A percentile compares a stretch with the other conserved stretches of the same genome.
Evolutionary conservation across 768 basidiomycete species (phyloP).

Genomic region (Ramaria sp.): DNA sequence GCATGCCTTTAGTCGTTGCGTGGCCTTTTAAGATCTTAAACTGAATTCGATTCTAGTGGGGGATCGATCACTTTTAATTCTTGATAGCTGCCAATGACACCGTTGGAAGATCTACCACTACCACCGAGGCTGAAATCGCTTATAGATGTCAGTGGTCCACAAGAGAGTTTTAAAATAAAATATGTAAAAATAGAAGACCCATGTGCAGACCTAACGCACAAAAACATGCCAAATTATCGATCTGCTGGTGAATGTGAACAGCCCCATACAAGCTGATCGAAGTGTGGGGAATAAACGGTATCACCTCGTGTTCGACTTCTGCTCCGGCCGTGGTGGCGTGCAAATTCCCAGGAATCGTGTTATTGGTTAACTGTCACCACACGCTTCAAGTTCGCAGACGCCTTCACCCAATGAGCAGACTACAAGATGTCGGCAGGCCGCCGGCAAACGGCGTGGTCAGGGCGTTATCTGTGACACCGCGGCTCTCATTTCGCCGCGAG

Average conservation of each 20-base stretch:
- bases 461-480: too few species aligned
- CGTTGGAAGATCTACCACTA: neutral
- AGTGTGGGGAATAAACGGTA: neutral
- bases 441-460: too few species aligned
- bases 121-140: too few species aligned
- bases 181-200: neutral
- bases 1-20: neutral
- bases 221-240: neutral
- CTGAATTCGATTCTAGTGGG: too few species aligned
- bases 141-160: too few species aligned
- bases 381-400: neutral
- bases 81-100: neutral
- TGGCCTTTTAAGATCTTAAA: neutral
- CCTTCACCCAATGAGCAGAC: neutral
- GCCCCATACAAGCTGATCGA: neutral
- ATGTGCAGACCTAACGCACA: neutral
- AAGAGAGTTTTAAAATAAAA: neutral
- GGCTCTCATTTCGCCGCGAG: too few species aligned
- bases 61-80: neutral
- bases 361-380: neutral
- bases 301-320: slow-evolving; percentile 5
- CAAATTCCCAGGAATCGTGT: slow-evolving; percentile 9
- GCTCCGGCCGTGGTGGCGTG: slow-evolving; percentile 8
- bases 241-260: neutral
- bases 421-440: neutral